Base-by-base conservation (phyloP, 345 rosid genomes). In the Excoecaria agallocha region DNA sequence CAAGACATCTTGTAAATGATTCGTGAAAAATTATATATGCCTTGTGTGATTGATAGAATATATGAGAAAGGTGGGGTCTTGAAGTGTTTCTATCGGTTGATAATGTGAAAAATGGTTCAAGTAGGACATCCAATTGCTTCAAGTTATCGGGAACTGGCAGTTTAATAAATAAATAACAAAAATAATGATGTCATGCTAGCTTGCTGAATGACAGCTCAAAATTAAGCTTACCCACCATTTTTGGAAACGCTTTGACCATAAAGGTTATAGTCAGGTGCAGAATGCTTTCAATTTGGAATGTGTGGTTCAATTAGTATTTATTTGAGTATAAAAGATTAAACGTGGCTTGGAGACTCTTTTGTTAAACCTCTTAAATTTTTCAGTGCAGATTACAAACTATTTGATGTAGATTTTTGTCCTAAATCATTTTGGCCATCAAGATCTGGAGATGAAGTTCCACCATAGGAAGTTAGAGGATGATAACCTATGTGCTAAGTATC, bases 361-460 rank as follows among this genome's bases (percentile, higher is more conserved):
- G 57, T 52, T 52, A 5, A 13, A 52, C 57, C 57, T 11, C 19
- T 52, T 52, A 52, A 52, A 52, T 19, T 52, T 43, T 43, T 6
- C n/a, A 43, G 55, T 51, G 4, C 55, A 51, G 7, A 51, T 51
- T 51, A 12, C 65, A 4, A 63, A 39, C 22, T 41, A 38, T 63
- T 63, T 63, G 68, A 63, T 63, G 17, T 63, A 12, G 24, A 63
- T 63, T n/a, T 20, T 56, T 9, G 12, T 17, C 22, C 12, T 20
- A n/a, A 6, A 20, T 6, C 46, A 43, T 43, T 66, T 41, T 45
- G 11, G 50, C 52, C 49, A n/a, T 16, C 2, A 15, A 25, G 30
- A n/a, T 57, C 24, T 57, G 69, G 69, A 66, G 35, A 19, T 66
- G 69, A 66, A 52, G 69, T 45, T 66, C 13, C n/a, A 6, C 35